Base-by-base conservation (phyloP, 208 protist genomes). In the Leishmania guyanensis region DNA sequence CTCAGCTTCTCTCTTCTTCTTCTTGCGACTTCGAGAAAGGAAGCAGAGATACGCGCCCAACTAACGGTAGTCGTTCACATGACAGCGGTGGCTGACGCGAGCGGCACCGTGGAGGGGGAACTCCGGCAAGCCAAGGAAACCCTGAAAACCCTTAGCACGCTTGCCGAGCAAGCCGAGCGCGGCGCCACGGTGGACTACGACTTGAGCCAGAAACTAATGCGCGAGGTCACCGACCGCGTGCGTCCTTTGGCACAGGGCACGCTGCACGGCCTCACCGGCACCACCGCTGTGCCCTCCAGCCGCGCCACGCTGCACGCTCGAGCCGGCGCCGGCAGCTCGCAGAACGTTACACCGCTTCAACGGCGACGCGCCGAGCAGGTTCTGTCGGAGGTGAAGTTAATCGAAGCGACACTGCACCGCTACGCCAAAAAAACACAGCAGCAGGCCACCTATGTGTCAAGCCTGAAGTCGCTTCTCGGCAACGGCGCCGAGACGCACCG, bases 351-450 rank as follows among this genome's bases (percentile, higher is more conserved):
- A 22, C 89, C 91, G 43, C 79, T 95, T 33, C 92, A 97, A 74
- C 82, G 85, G 4, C 91, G 89, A 6, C 85, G 83, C 10, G 93
- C 92, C 22, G 83, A 92, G 68, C 91, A 94, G 76, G 81, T 94
- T 58, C 82, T 93, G 2, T 88, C 88, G 14, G 91, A 95, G 85
- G 74, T 95, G 56, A 85, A 88, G 75, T 72, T 93, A 29, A 88
- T 88, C n/a, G 87, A 92, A 62, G 76, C 80, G 56, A 80, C 86
- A 12, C 53, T 97, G 50, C 78, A 84, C 62, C 88, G 87, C 9
- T 83, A 85, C 60, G 75, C 85, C 36, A 82, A 83, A 1, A 94
- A 91, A 66, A 62, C 71, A 2, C 78, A 92, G 79, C 84, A 89
- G 80, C 82, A 75, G 20, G 66, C 86, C 22, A 74, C n/a, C 43